Base-by-base conservation (phyloP, 805 yeast genomes). In the Pichia occidentalis region DNA sequence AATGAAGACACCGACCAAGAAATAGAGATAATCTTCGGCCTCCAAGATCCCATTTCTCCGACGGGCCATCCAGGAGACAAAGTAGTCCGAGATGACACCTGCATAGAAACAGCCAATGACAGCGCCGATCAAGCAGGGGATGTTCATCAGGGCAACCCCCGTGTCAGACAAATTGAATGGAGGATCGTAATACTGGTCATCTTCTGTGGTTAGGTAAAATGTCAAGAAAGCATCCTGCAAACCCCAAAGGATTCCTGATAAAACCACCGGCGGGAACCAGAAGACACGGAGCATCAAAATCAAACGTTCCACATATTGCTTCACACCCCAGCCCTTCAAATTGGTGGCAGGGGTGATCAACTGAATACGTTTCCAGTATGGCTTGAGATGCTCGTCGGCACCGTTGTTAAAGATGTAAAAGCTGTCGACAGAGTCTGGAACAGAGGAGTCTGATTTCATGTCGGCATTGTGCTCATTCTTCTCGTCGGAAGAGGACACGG, bases 161-260 rank as follows among this genome's bases (percentile, higher is more conserved):
- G 71, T 68, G 47, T 77, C 70, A 12, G 77, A 65, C 51, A 79
- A 80, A 56, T 72, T 71, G 68, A 74, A 82, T 9, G 92, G 90
- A 0, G 69, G 68, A 40, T 70, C 78, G 36, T 75, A 75, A 61
- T 76, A 82, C 46, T 66, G 63, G 39, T 77, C 77, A 43, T 81
- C 87, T 53, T 80, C 84, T 9, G 84, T 73, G 3, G 88, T 81
- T 45, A 83, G 57, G 56, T 81, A 83, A 50, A 83, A 82, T 0
- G 88, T 75, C 46, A 82, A 66, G 52, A 80, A 77, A 0, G 86
- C 83, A 53, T 80, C 86, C 56, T 82, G 90, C 41, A 77, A 65
- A 31, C 90, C 90, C 90, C 90, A 83, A 46, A 81, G 74, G n/a
- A 78, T 43, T 34, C 85, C 85, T 2, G 83, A 75, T 18, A 75